These are phyloP conservation scores for Sporothrix dimorphospora DNA, from an alignment of 2,329 filamentous ascomycete species.

Conservation along the genomic window DNA sequence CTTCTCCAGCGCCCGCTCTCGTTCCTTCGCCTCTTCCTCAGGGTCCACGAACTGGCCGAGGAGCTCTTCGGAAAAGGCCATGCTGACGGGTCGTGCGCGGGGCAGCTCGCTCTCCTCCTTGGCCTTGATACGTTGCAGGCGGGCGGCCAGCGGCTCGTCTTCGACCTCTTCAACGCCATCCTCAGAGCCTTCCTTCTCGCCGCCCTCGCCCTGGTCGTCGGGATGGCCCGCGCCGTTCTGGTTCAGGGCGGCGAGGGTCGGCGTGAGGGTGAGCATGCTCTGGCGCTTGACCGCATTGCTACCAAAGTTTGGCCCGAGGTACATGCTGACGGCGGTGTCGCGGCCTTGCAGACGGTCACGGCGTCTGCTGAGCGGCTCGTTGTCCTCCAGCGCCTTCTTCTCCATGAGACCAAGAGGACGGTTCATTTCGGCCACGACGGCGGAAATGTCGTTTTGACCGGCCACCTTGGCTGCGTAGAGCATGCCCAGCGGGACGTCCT, in stretches of 20 bases:
- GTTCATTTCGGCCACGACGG: constrained; percentile 59
- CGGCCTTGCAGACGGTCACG: constrained; percentile 74
- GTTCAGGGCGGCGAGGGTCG: constrained; percentile 32
- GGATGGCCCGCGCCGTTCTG: constrained; percentile 32
- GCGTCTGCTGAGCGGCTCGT: constrained; percentile 80
- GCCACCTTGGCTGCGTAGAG: constrained; percentile 68
- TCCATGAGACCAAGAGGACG: constrained; percentile 76
- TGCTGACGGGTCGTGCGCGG: constrained; percentile 61
- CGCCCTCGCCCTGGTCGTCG: constrained; percentile 2
- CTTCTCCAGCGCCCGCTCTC: constrained; percentile 41
- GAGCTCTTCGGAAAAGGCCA: constrained; percentile 69
- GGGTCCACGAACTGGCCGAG: constrained; percentile 64
- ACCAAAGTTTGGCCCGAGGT: constrained; percentile 32
- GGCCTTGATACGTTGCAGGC: constrained; percentile 66
- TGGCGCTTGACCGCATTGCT: constrained; percentile 44
- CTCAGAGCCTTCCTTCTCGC: constrained; percentile 39
- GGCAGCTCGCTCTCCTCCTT: constrained; percentile 57
- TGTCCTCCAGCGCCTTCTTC: constrained; percentile 83
- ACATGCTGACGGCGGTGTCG: constrained; percentile 44
- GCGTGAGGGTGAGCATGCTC: constrained; percentile 50
- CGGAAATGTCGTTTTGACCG: constrained; percentile 49
- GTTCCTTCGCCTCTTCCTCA: constrained; percentile 44
- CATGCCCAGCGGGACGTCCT: constrained; percentile 86
- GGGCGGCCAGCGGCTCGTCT: constrained; percentile 68
- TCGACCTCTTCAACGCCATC: constrained; percentile 56